phyloP scores from a whole-genome alignment of 441 rosid species.

The Pelargonium citronellum region DNA sequence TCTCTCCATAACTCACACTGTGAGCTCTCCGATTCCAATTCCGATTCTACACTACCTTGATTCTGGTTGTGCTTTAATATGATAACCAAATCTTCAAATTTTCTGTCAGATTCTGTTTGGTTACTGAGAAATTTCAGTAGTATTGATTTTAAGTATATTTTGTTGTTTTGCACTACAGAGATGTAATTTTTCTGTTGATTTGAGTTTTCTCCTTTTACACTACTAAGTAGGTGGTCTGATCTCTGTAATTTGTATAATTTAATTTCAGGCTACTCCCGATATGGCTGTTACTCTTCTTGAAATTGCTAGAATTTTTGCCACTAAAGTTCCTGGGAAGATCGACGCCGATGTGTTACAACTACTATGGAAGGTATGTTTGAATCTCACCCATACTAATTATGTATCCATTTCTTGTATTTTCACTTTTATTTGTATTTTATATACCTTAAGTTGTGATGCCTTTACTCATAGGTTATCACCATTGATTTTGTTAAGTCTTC shows the following conservation, averaged over 20 bases:
- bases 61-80: too few species aligned
- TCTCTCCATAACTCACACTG: too few species aligned
- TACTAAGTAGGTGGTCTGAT: not conserved
- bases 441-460: not conserved
- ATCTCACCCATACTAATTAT: slow-evolving; percentile 1
- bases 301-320: slow-evolving; percentile 98
- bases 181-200: too few species aligned
- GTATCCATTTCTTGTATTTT: not conserved
- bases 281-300: slow-evolving; percentile 99
- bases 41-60: too few species aligned
- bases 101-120: too few species aligned
- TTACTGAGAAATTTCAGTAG: too few species aligned
- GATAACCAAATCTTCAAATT: too few species aligned
- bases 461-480: not conserved
- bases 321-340: slow-evolving; percentile 98
- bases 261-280: slow-evolving; percentile 85
- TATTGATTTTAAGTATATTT: too few species aligned
- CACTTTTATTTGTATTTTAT: not conserved
- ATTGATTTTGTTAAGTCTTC: not conserved
- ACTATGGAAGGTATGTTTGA: slow-evolving; percentile 78
- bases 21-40: too few species aligned
- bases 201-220: not conserved
- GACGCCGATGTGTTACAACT: slow-evolving; percentile 97
- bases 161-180: too few species aligned
- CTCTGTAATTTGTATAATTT: not conserved